Percentiles rank a stretch among this genome's conserved stretches.
Conservation (phyloP, 164 flowering plant species). For the Malania oleifera region DNA sequence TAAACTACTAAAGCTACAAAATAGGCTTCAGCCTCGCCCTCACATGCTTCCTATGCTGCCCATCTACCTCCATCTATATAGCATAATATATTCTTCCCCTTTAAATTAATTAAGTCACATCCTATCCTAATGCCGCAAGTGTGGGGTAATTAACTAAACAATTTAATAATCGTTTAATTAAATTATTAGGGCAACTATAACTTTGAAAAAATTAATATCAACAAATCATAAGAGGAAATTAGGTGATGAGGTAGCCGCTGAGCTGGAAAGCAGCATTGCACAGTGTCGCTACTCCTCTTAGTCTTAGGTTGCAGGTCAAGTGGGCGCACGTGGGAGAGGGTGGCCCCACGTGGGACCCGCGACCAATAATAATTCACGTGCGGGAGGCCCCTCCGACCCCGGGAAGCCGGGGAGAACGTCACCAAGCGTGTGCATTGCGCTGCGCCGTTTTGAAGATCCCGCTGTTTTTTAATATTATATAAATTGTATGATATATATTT, state of each 20-base stretch:
- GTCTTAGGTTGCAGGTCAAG: too few species aligned
- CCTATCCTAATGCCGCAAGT: slow-evolving; percentile 16
- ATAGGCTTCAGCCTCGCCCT: background rate
- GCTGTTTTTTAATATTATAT: too few species aligned
- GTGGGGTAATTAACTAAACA: background rate
- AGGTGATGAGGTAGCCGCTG: too few species aligned
- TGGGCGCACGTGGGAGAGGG: too few species aligned
- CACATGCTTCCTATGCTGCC: background rate
- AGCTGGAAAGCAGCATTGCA: slow-evolving; percentile 8
- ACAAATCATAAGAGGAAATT: background rate
- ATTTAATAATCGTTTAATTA: too few species aligned
- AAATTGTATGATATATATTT: too few species aligned
- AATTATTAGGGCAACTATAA: background rate
- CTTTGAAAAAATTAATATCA: background rate
- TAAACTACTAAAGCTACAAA: background rate
- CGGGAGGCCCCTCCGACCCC: too few species aligned
- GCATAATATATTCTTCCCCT: background rate
- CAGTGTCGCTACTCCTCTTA: too few species aligned
- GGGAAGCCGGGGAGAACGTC: too few species aligned
- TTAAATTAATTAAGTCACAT: background rate
- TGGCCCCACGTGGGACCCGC: too few species aligned
- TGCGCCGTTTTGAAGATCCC: slow-evolving; percentile 38
- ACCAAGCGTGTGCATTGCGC: slow-evolving; percentile 8
- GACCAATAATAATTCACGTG: slow-evolving; percentile 31
- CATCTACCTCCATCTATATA: background rate